Base-by-base conservation (phyloP, 768 basidiomycete species). In the Podaxis sp. region DNA sequence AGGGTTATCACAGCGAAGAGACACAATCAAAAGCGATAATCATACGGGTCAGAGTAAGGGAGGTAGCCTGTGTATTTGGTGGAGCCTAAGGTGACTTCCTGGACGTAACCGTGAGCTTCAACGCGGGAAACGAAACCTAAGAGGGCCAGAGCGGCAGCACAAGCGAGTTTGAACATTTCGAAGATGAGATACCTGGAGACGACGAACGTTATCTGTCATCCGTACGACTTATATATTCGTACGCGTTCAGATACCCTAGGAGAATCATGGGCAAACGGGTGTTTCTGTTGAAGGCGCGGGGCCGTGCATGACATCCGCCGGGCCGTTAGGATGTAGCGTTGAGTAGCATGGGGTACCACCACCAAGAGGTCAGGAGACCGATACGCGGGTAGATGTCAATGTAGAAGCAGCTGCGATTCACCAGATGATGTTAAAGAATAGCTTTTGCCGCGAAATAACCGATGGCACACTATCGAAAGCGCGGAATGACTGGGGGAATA, bases 101-200 rank as follows among this genome's bases (percentile, higher is more conserved):
- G 73, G 36, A 78, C 76, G 65, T 78, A 78, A 56, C 78, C 77
- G 60, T 78, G 78, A 10, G 66, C 71, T 28, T 65, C 61, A 6
- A 72, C 72, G 37, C 52, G 66, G 15, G 26, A 54, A 55, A 66
- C 49, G 20, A 70, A 10, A 6, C 48, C 50, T 13, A 63, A 38
- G 28, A 58, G 30, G 28, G 56, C 63, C 22, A 44, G n/a, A n/a
- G 61, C 54, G 11, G 36, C 46, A 28, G 53, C 41, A 36, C 36
- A 37, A 30, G 37, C 53, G 46, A 62, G 33, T 62, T 62, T 62
- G 15, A 62, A 50, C 61, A 62, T 62, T 17, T 49, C 28, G 44
- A 24, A 62, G 44, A n/a, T n/a, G 22, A 13, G 53, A 13, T n/a
- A 36, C 10, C 48, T 54, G 52, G 11, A 3, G 30, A 10, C 11